These are phyloP conservation scores for Galium porrigens DNA, from an alignment of 305 asterid species.

Conservation along the genomic window DNA sequence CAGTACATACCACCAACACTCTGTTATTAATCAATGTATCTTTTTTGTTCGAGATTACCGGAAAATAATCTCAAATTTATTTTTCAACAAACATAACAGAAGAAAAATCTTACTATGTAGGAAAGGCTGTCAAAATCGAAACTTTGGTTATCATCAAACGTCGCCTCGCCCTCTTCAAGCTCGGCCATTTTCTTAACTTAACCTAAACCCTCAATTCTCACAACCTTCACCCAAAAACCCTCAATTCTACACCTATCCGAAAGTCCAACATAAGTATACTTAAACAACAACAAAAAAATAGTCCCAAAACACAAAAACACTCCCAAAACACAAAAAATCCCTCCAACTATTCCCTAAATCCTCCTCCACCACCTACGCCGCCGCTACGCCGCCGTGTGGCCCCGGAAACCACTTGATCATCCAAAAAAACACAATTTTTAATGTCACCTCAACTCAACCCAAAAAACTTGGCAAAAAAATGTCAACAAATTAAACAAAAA, in stretches of 20 bases:
- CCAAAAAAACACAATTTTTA: conserved; percentile 15
- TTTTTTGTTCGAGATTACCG: conserved; percentile 10
- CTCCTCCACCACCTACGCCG: conserved; percentile 21
- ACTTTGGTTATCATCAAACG: conserved; percentile 29
- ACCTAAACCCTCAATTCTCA: conserved; percentile 19
- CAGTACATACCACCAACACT: not conserved
- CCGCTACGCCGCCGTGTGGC: conserved; percentile 9
- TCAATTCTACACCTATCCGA: conserved; percentile 32
- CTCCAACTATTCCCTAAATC: conserved; percentile 22
- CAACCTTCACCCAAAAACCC: conserved; percentile 31
- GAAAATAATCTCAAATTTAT: conserved; percentile 1
- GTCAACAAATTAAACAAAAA: conserved; percentile 13
- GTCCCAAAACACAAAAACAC: conserved; percentile 27
- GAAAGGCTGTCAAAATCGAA: conserved; percentile 71
- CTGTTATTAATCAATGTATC: not conserved
- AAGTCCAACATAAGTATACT: conserved; percentile 50
- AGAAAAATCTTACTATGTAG: conserved; percentile 67
- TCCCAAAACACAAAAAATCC: conserved; percentile 27
- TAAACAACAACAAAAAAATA: conserved; percentile 17
- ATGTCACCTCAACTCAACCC: conserved; percentile 5
- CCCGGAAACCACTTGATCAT: conserved; percentile 38
- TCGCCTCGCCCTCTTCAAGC: conserved; percentile 93
- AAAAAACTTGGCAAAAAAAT: not conserved
- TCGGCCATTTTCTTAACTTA: conserved; percentile 29
- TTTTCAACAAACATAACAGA: conserved; percentile 15